These are phyloP conservation scores for Fusarium algeriense DNA, from an alignment of 2,329 filamentous ascomycete genomes.

Conservation along the genomic window DNA sequence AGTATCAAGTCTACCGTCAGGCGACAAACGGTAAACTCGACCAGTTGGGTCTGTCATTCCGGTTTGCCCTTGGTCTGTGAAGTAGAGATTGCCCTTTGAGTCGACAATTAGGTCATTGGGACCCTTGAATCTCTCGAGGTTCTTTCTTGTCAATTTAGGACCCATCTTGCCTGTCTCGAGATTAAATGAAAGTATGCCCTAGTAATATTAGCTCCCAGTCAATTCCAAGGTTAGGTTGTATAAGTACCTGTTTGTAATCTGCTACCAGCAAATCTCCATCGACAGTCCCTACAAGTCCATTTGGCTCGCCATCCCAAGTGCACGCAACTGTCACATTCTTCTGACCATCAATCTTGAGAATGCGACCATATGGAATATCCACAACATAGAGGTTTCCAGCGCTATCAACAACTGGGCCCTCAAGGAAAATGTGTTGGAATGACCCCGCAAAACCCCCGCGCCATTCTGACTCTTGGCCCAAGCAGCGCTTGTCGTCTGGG, in stretches of 20 bases:
- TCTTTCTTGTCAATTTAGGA: conserved; percentile 51
- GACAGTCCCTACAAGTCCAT: conserved; percentile 51
- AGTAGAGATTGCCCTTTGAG: conserved; percentile 55
- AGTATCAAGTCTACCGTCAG: conserved; percentile 53
- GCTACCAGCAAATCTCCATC: conserved; percentile 54
- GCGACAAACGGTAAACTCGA: conserved; percentile 53
- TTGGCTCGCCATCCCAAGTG: conserved; percentile 57
- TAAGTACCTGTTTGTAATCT: conserved; percentile 56
- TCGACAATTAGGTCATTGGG: conserved; percentile 57
- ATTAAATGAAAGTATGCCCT: conserved; percentile 55
- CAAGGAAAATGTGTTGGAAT: conserved; percentile 56
- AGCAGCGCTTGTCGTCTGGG: conserved; percentile 51
- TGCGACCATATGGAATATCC: conserved; percentile 56
- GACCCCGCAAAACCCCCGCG: conserved; percentile 51
- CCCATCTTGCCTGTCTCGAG: conserved; percentile 46
- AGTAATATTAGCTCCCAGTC: not conserved
- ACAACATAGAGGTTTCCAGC: conserved; percentile 54
- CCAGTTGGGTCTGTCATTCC: conserved; percentile 58
- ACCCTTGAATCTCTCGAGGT: conserved; percentile 59
- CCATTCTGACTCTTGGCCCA: conserved; percentile 54
- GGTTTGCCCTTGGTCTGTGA: conserved; percentile 60
- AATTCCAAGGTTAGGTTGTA: no score
- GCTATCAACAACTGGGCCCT: conserved; percentile 52
- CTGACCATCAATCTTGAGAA: conserved; percentile 50
- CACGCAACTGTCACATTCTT: conserved; percentile 50